Percentiles rank a stretch among this genome's conserved stretches.
These are phyloP conservation scores for Hortaea sp. DNA, from an alignment of 2,329 filamentous ascomycete genomes.

Conservation along the genomic window DNA sequence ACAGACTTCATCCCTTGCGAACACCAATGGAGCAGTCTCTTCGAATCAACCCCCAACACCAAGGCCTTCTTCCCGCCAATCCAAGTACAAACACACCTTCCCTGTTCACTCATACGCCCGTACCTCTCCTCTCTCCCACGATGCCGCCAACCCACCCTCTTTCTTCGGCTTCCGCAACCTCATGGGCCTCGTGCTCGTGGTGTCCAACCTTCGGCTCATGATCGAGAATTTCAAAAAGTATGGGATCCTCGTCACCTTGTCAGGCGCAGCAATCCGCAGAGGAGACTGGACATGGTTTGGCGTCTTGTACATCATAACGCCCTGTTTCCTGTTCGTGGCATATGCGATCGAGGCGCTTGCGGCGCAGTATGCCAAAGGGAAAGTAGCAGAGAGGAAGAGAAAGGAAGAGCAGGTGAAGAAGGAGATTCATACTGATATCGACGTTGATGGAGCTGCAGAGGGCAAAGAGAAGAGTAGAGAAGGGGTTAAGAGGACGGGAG, in stretches of 20 bases:
- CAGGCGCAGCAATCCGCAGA: slow-evolving; percentile 40
- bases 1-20: too few species aligned
- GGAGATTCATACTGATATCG: slow-evolving; percentile 2
- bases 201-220: slow-evolving; percentile 85
- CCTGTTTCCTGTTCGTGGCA: slow-evolving; percentile 80
- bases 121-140: slow-evolving; percentile 74
- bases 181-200: slow-evolving; percentile 87
- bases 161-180: slow-evolving; percentile 92
- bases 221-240: slow-evolving; percentile 98
- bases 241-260: slow-evolving; percentile 84
- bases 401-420: slow-evolving; percentile 20
- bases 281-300: slow-evolving; percentile 20
- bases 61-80: slow-evolving; percentile 12
- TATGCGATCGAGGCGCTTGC: slow-evolving; percentile 82
- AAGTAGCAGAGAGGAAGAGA: slow-evolving; percentile 36
- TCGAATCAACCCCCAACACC: too few species aligned
- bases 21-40: too few species aligned
- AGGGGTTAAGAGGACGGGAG: slow-evolving; percentile 35
- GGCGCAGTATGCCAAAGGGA: slow-evolving; percentile 58
- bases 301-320: slow-evolving; percentile 75
- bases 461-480: slow-evolving; percentile 31
- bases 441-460: slow-evolving; percentile 63
- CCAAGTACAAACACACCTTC: slow-evolving; percentile 84
- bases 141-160: slow-evolving; percentile 56
- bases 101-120: slow-evolving; percentile 66